Evolutionary conservation across 257 asterid species (phyloP), one percentile per base, ranked within the genome.

Genomic region (Perilla frutescens): DNA sequence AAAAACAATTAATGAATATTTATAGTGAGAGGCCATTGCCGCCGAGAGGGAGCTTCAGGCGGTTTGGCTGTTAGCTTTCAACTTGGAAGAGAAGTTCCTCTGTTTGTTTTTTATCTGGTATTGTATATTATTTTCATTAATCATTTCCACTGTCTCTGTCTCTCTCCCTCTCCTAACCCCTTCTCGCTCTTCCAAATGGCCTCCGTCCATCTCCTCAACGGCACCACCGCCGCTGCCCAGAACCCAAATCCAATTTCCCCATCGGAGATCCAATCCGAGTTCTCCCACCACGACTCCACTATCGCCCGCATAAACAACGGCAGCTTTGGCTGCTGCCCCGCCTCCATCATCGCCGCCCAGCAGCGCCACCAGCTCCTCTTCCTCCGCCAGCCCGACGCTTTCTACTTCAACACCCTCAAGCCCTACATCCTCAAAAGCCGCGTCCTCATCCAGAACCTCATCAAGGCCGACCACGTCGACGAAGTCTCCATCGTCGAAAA

Each of bases 321-420:
- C 70, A 92, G 96, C 85, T 87, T 93, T 81, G 97, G 98, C 15
- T 84, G 91, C 79, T 93, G 96, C 77, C 98, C 98, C 3, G 78
- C 88, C 70, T 58, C 97, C 69, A 68, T 93, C 71, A 81, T 90
- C 81, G 78, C 93, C 66, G 91, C 90, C 78, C 98, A 93, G 74
- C 87, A 80, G 57, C 82, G 85, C 66, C 88, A 89, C 83, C 98
- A 87, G 80, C 89, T 87, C 64, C 80, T 58, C 67, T 81, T 78
- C 89, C 96, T 93, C 76, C 84, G 87, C 76, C 96, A 93, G 9
- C 98, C 98, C 29, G 97, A 93, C 67, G 3, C 76, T 48, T 93
- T 84, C 86, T 90, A 80, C 82, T 86, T 76, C 90, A 84, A 89
- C 79, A 36, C 78, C 32, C 91, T 93, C 7, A 83, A 90, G 50